Evolutionary conservation across 2,329 filamentous ascomycete species (phyloP), one percentile per base, ranked within the genome.

Genomic region (Pezicula rhizophila): DNA sequence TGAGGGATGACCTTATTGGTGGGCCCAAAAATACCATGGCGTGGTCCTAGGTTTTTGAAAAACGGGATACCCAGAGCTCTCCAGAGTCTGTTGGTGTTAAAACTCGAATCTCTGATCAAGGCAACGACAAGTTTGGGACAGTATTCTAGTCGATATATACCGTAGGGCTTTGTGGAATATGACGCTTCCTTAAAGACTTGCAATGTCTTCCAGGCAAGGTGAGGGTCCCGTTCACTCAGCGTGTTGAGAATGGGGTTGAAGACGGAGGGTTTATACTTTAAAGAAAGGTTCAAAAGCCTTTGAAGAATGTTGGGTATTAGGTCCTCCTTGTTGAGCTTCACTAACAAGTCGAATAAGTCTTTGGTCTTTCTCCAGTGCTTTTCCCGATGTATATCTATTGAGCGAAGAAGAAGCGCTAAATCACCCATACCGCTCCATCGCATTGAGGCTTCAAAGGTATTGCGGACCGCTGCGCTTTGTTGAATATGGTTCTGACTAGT

Each of bases 121-220:
- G 55, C 47, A 4, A 58, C 34, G 12, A 62, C 43, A 8, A 63
- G 55, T 1, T 51, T 42, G 1, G 53, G 50, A 38, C 49, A 54
- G 12, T n/a, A 15, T 14, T 18, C 20, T 6, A 42, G 20, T 10
- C 6, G 15, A 12, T 28, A 42, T 15, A 12, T 26, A 8, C 45
- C 37, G n/a, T 46, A 34, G 15, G 25, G 14, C 35, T 20, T 12
- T 17, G 12, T 17, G 20, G 18, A 12, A 26, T 41, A 25, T 45
- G 17, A 12, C 56, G 48, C 10, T 48, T n/a, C 15, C 48, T 44
- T 5, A 57, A 46, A 35, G 43, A 44, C 15, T 31, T 12, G 7
- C 17, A 38, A 38, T 14, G 14, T 20, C 35, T 38, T 38, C 35
- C 35, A 38, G n/a, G 35, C 35, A 38, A 38, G 8, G 6, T 8